phyloP scores from a whole-genome alignment of 2,329 filamentous ascomycete genomes.

The Calonectria leucothoes region DNA sequence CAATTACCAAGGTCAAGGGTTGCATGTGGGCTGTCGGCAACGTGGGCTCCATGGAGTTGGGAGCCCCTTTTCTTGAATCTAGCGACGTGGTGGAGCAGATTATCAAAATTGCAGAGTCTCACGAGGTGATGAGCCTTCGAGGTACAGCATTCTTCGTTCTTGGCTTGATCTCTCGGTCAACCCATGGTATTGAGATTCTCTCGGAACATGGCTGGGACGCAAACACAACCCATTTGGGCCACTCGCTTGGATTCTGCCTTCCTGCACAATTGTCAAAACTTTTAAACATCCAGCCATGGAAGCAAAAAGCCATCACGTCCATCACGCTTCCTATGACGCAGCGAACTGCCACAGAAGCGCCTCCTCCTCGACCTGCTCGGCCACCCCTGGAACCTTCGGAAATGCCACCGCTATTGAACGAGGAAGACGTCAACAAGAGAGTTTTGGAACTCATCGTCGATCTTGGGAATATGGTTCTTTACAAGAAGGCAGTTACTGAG shows the following conservation, averaged over 20 bases:
- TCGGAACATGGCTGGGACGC: slow-evolving; percentile 94
- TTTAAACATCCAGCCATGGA: slow-evolving; percentile 76
- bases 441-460: slow-evolving; percentile 89
- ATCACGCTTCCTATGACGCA: slow-evolving; percentile 63
- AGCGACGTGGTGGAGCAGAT: slow-evolving; percentile 90
- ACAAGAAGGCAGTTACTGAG: slow-evolving; percentile 86
- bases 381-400: slow-evolving; percentile 58
- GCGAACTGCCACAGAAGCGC: slow-evolving; percentile 61
- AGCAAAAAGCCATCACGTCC: slow-evolving; percentile 59
- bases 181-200: slow-evolving; percentile 92
- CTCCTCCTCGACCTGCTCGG: slow-evolving; percentile 54
- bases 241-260: slow-evolving; percentile 88
- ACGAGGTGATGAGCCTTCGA: slow-evolving; percentile 90
- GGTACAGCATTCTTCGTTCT: slow-evolving; percentile 98
- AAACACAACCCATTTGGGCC: slow-evolving; percentile 84
- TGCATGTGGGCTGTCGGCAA: slow-evolving; percentile 98
- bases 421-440: slow-evolving; percentile 76
- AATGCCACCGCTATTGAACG: slow-evolving; percentile 60
- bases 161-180: slow-evolving; percentile 89
- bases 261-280: slow-evolving; percentile 82
- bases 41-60: slow-evolving; percentile 97
- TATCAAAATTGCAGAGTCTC: slow-evolving; percentile 86
- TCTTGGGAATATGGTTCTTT: slow-evolving; percentile 91
- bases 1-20: slow-evolving; percentile 93
- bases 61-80: slow-evolving; percentile 91